A percentile compares a stretch with the other conserved stretches of the same genome.
phyloP scores from a whole-genome alignment of 768 basidiomycete species.

The Nevesoporus exiguus region DNA sequence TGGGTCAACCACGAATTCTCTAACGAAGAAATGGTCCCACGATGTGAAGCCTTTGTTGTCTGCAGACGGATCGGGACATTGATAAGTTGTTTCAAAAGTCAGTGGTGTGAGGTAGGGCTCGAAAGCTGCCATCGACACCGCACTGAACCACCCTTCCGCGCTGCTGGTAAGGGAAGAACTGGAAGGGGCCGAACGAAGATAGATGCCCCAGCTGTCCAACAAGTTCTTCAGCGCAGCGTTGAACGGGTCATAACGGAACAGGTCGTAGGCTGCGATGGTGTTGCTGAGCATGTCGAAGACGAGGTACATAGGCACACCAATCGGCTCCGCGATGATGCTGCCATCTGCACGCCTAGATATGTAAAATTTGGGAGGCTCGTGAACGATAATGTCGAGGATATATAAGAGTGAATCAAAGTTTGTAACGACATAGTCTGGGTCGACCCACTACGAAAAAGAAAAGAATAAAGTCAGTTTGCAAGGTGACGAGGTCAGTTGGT shows the following conservation, averaged over 20 bases:
- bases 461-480: background rate
- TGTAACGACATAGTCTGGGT: background rate
- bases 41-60: slow-evolving; percentile 20
- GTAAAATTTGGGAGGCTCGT: background rate
- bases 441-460: background rate
- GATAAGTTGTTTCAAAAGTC: background rate
- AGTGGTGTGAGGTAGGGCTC: background rate
- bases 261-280: slow-evolving; percentile 15
- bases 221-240: background rate
- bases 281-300: slow-evolving; percentile 21
- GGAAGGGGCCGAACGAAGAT: background rate
- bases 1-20: too few species aligned
- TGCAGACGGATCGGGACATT: too few species aligned
- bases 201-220: background rate
- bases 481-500: too few species aligned
- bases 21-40: slow-evolving; percentile 56
- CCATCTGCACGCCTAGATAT: background rate
- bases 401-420: background rate
- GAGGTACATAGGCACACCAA: slow-evolving; percentile 17
- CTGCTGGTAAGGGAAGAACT: slow-evolving; percentile 3
- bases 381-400: background rate
- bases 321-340: slow-evolving; percentile 13
- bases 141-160: background rate
- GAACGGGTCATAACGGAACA: slow-evolving; percentile 11
- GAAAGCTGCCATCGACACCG: background rate